Evolutionary conservation across 2,329 filamentous ascomycete species (phyloP), one percentile per base, ranked within the genome.

Genomic region (Cryphonectria nitschkei): DNA sequence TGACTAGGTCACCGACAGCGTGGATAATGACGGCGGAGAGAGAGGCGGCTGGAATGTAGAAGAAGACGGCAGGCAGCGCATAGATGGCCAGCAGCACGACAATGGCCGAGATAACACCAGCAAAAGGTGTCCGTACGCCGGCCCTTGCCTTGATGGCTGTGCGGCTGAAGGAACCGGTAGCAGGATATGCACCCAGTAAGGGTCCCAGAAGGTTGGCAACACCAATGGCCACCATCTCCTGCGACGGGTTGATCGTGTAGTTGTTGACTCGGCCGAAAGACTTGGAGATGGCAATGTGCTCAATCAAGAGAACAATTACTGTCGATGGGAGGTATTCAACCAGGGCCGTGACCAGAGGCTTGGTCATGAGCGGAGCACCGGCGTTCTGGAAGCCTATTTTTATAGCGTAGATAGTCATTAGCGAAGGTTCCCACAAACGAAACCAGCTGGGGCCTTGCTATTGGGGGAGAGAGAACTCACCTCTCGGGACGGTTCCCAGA

Each of bases 121-220:
- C 94, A 69, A 97, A 90, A 0, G 95, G 95, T 0, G 95, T 98
- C 34, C 94, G 90, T 4, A 98, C 95, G 77, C 96, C 96, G 65
- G 96, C 95, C 82, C 98, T 98, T 5, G 95, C 96, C 81, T 98
- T 97, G 82, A 98, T 98, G 68, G 96, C 95, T 39, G 96, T 98
- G 73, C 96, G 90, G 50, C 93, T 97, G 85, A 98, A 98, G 2
- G 96, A 98, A 1, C 96, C 96, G 2, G 95, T 99, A 0, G 94
- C 93, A 19, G 95, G 93, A 78, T 97, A 99, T 2, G 87, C 96
- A 66, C 95, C 96, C 2, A 98, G 86, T 83, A 98, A 97, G 2
- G 96, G 94, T 0, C 93, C 95, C 9, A 98, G 85, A 52, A 98
- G 85, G 79, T 98, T 98, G 50, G 91, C 92, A 37, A 98, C 89